Conservation (phyloP, 1,284 basidiomycete genomes). For the Marasmius oreades region DNA sequence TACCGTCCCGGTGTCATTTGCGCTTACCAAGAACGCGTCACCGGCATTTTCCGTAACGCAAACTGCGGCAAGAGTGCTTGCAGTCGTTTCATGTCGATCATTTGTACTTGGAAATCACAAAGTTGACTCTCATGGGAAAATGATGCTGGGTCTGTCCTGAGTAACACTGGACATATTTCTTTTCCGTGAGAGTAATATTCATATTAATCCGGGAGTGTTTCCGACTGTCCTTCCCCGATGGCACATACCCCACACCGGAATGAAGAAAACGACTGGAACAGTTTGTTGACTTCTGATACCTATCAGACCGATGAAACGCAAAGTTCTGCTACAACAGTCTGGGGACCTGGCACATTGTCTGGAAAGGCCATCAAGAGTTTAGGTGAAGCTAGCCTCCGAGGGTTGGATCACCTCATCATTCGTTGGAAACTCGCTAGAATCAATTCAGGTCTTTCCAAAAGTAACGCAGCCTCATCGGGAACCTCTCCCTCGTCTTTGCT, state of each 20-base stretch:
- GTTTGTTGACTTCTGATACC: constrained; percentile 3
- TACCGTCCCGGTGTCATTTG: too few species aligned
- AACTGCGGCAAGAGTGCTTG: too few species aligned
- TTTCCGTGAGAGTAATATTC: too few species aligned
- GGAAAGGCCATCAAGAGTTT: constrained; percentile 20
- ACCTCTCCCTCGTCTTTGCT: background rate
- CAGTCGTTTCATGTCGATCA: too few species aligned
- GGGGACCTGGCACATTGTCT: constrained; percentile 22
- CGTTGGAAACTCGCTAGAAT: constrained; percentile 18
- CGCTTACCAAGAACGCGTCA: too few species aligned
- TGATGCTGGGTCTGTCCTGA: too few species aligned
- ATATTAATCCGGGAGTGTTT: too few species aligned
- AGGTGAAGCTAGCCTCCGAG: constrained; percentile 20
- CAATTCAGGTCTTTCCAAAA: constrained; percentile 8
- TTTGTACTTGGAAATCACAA: too few species aligned
- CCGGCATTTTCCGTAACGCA: too few species aligned
- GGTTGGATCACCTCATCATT: constrained; percentile 17
- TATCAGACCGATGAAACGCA: constrained; percentile 9
- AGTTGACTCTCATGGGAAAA: too few species aligned
- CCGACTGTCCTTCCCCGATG: too few species aligned
- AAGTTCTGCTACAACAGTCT: constrained; percentile 17
- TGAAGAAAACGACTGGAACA: constrained; percentile 1
- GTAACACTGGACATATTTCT: too few species aligned
- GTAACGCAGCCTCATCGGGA: background rate
- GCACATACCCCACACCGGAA: background rate